These are phyloP conservation scores for Alternaria dauci DNA, from an alignment of 2,329 filamentous ascomycete species.

Conservation along the genomic window DNA sequence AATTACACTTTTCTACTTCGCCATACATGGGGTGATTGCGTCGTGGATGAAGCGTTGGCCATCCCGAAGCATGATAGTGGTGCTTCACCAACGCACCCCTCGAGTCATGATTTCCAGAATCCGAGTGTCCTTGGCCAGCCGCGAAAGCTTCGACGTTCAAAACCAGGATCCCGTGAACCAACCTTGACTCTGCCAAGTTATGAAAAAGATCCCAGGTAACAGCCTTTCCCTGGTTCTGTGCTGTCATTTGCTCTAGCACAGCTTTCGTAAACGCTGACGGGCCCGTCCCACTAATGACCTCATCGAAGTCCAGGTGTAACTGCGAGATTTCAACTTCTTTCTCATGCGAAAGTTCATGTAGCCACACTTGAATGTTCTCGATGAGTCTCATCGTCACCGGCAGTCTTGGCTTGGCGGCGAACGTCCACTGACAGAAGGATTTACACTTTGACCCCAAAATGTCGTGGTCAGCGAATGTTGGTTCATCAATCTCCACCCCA, in stretches of 20 bases:
- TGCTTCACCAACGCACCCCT: slow-evolving; percentile 74
- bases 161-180: slow-evolving; percentile 71
- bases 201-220: slow-evolving; percentile 73
- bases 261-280: slow-evolving; percentile 74
- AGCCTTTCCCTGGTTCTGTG: slow-evolving; percentile 51
- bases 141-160: slow-evolving; percentile 76
- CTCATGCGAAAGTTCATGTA: slow-evolving; percentile 65
- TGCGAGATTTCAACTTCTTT: slow-evolving; percentile 68
- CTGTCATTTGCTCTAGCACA: slow-evolving; percentile 70
- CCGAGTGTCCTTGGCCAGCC: slow-evolving; percentile 75
- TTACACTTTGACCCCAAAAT: slow-evolving; percentile 73
- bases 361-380: slow-evolving; percentile 73
- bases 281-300: slow-evolving; percentile 76
- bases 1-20: slow-evolving; percentile 76
- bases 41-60: slow-evolving; percentile 72
- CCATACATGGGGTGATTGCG: slow-evolving; percentile 74
- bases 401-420: slow-evolving; percentile 72
- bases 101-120: slow-evolving; percentile 74
- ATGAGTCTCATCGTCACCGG: slow-evolving; percentile 74
- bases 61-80: slow-evolving; percentile 77
- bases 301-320: slow-evolving; percentile 73
- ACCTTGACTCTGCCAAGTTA: slow-evolving; percentile 69
- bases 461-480: slow-evolving; percentile 68
- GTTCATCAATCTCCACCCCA: slow-evolving; percentile 75
- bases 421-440: slow-evolving; percentile 80